Evolutionary conservation across 2,329 filamentous ascomycete species (phyloP), one percentile per base, ranked within the genome.

Genomic region (Aureobasidium pullulans): DNA sequence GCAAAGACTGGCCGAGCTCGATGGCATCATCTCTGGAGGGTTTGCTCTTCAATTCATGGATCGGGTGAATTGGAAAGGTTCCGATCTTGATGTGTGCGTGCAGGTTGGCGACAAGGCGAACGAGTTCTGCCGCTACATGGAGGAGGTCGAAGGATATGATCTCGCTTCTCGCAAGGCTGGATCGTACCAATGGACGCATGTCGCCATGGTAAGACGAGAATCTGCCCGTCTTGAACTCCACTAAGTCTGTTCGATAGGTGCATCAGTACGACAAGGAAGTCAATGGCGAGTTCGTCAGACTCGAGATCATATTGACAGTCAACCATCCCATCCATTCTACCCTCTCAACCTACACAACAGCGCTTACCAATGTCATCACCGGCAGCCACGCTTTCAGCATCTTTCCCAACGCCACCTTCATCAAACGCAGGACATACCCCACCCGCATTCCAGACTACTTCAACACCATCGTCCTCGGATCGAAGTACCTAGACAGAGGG

Each of bases 91-190:
- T 19, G 40, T 59, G 10, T 59, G 57, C 23, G 19, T 59, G 39
- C 39, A 46, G 32, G 34, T 31, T 19, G 47, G 47, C 6, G 29
- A 36, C 3, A 44, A 59, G 6, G 57, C 46, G 2, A 28, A 52
- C 7, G 39, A 37, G 48, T 50, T 59, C 13, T 40, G 29, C 10
- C 36, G 39, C 13, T 59, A 59, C 37, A 48, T 59, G 31, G 57
- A 52, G 11, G 47, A 53, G n/a, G 48, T 52, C 13, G 57, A 59
- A 13, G 57, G 57, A 6, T 59, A 59, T 31, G 47, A 59, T 46
- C 32, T 52, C 46, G 46, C 47, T 8, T 46, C 47, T 28, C 39
- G 40, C 3, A 52, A 44, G 57, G 39, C 44, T 16, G 57, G 47
- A 29, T 44, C 53, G 57, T 59, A 59, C 19, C 7, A 16, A 6